Evolutionary conservation across 768 basidiomycete species (phyloP), one percentile per base, ranked within the genome.

Genomic region (Mycena capillaripes): DNA sequence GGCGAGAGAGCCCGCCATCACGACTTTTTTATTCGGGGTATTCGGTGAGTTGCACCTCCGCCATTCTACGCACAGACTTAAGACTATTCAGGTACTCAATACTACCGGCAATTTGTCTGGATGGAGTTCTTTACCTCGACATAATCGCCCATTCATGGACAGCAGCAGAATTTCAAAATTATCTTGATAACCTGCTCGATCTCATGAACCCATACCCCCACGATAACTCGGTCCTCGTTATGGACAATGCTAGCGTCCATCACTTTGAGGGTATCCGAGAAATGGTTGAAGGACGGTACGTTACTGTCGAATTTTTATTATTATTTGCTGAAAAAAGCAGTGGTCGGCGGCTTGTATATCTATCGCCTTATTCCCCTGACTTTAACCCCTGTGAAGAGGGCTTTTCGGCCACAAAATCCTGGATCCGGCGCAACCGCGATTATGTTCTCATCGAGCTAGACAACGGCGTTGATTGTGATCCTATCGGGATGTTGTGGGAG

Each of bases 331-430:
- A n/a, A n/a, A n/a, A 4, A 8, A 19, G 19, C 32, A 66, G 59
- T 42, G 77, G 79, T 5, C 70, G 69, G 48, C 55, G 72, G 2
- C 75, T 80, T 19, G n/a, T 70, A 16, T 83, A 78, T 62, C 69
- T 82, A 3, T 78, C 81, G 17, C 78, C 80, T 0, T 82, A 82
- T 63, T 82, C 78, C 4, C 81, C 81, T 0, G 79, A 83, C 50
- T 77, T 77, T 38, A 82, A 80, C 44, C 81, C 78, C 0, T 80
- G 81, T 40, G 78, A 83, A 48, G 74, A 81, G 60, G 77, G 74
- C 8, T 83, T 83, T 64, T 78, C 72, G 1, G 48, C 73, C 1
- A 73, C 78, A 50, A 80, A 80, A 52, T 61, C 73, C 16, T 78
- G 78, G 77, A 60, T 80, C 38, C 67, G 62, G 27, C 38, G 38